Evolutionary conservation across 306 rosid genomes (phyloP), one percentile per base, ranked within the genome.

Genomic region (Fragaria iinumae): DNA sequence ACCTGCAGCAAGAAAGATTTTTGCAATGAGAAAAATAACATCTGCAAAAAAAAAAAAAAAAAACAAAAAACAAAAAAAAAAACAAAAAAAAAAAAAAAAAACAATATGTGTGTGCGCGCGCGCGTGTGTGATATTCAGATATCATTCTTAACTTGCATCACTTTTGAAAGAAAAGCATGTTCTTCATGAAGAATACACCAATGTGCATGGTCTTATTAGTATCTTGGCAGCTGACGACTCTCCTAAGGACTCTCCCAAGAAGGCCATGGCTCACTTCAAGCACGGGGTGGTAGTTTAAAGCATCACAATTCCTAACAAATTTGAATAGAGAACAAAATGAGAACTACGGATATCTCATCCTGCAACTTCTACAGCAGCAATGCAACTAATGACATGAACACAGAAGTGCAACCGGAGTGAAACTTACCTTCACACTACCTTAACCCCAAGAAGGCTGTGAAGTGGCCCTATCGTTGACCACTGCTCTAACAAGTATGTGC

Each of bases 401-500:
- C 60, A 74, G 70, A 44, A 25, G 63, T 45, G 71, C 50, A 36
- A 36, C 32, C 3, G 8, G 21, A 77, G 34, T 50, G 53, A 67
- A 65, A 77, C 81, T 52, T 72, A 70, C 63, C 43, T 44, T 49
- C 48, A 77, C 29, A 14, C 76, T 45, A 32, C 63, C 69, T 56
- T 29, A 77, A 53, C 32, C 62, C 73, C 62, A 53, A 77, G 64
- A 57, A 27, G 73, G 76, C 83, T 80, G 82, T 47, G 67, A 82
- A 41, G 77, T 79, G 56, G 78, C 76, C 8, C 80, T 88, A 62
- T 44, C 76, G 69, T 73, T 75, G 65, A 86, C 66, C 71, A 92
- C 91, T 17, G 91, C 97, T 84, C 98, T 88, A 79, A 96, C 93
- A 79, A 96, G 90, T 80, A 95, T 91, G 79, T 87, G 48, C 99